Percentiles rank a stretch among this genome's conserved stretches.
phyloP scores from a whole-genome alignment of 2,329 filamentous ascomycete species.

The Curvularia hawaiiensis region DNA sequence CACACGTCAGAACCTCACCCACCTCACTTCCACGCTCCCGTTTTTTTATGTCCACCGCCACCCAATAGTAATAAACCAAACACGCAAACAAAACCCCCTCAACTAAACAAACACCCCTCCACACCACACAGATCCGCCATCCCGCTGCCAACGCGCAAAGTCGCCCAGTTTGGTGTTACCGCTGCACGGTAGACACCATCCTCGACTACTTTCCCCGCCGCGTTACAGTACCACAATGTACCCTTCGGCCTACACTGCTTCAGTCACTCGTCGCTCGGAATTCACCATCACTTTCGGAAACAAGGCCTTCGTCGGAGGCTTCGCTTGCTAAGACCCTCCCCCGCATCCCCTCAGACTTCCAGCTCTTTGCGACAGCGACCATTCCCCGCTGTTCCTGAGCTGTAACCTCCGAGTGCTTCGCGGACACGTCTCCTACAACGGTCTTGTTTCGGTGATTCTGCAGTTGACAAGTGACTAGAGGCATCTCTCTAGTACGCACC shows the following conservation, averaged over 20 bases:
- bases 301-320: constrained; percentile 48
- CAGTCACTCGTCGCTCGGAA: constrained; percentile 52
- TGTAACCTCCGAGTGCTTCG: constrained; percentile 46
- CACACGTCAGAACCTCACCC: constrained; percentile 32
- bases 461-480: constrained; percentile 53
- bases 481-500: constrained; percentile 37
- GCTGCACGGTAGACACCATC: constrained; percentile 30
- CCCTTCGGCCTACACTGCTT: constrained; percentile 42
- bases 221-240: constrained; percentile 43
- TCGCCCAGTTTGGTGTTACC: constrained; percentile 38
- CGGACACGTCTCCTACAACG: constrained; percentile 42
- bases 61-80: constrained; percentile 34
- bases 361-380: constrained; percentile 41
- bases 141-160: constrained; percentile 16
- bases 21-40: constrained; percentile 24
- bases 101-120: constrained; percentile 14
- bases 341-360: constrained; percentile 41
- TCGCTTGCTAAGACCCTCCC: constrained; percentile 45
- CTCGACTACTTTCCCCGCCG: constrained; percentile 36
- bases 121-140: background rate
- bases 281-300: constrained; percentile 43
- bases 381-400: constrained; percentile 38
- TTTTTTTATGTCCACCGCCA: constrained; percentile 22
- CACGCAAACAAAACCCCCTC: background rate
- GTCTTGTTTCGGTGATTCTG: constrained; percentile 51